Percentiles rank a stretch among this genome's conserved stretches.
phyloP scores from a whole-genome alignment of 2,329 filamentous ascomycete species.

The Aspergillus spinulosporus region DNA sequence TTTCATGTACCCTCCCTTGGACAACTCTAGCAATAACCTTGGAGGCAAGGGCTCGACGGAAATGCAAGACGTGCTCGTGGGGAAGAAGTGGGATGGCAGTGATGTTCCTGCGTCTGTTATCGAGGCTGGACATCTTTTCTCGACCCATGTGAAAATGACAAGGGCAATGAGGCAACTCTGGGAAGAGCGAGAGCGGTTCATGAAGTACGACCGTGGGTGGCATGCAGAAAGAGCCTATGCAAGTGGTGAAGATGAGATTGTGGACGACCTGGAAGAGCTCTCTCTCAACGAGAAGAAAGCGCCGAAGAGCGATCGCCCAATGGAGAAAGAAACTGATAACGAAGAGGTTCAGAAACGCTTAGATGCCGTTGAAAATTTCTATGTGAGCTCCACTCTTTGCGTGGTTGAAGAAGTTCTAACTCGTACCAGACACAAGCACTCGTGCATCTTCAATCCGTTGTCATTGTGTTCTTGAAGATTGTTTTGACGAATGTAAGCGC shows the following conservation, averaged over 20 bases:
- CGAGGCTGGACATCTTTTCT: conserved; percentile 90
- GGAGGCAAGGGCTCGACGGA: conserved; percentile 85
- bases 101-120: conserved; percentile 91
- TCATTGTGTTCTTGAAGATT: conserved; percentile 88
- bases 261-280: conserved; percentile 29
- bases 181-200: conserved; percentile 87
- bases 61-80: conserved; percentile 75
- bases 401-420: neutral
- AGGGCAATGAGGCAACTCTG: conserved; percentile 89
- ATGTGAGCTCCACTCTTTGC: conserved; percentile 59
- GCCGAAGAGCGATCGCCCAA: conserved; percentile 16
- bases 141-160: conserved; percentile 85
- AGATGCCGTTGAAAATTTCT: conserved; percentile 76
- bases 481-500: conserved; percentile 85
- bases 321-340: conserved; percentile 36
- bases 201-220: conserved; percentile 92
- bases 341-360: conserved; percentile 57
- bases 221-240: conserved; percentile 53
- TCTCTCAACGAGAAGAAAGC: conserved; percentile 22
- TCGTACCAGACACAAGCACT: conserved; percentile 65
- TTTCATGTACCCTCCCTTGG: conserved; percentile 92
- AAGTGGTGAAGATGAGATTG: conserved; percentile 40
- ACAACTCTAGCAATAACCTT: conserved; percentile 82
- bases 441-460: conserved; percentile 84
- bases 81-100: conserved; percentile 86